Conservation (phyloP, 2,329 filamentous ascomycete species). For the Paecilomyces niveus region DNA sequence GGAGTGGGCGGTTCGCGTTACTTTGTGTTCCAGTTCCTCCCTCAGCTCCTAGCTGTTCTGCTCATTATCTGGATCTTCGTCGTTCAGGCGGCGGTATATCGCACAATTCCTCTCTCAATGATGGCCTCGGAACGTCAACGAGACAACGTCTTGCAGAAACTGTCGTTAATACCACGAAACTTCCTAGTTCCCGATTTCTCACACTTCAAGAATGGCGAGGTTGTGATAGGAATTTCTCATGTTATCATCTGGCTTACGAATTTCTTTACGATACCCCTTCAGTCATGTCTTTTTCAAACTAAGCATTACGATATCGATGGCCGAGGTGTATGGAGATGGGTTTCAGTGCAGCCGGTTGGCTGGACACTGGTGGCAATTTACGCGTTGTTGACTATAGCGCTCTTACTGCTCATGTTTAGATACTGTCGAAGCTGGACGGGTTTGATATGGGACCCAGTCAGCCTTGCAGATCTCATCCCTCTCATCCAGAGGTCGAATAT, state of each 20-base stretch:
- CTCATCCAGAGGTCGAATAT: conserved; percentile 76
- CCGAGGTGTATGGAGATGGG: conserved; percentile 65
- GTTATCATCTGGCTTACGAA: conserved; percentile 69
- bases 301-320: conserved; percentile 54
- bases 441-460: conserved; percentile 76
- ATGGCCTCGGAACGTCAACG: conserved; percentile 60
- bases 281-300: conserved; percentile 67
- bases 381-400: conserved; percentile 54
- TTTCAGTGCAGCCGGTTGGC: conserved; percentile 66
- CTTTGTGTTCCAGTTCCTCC: conserved; percentile 80
- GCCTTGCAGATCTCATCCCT: conserved; percentile 71
- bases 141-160: conserved; percentile 57
- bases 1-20: conserved; percentile 66
- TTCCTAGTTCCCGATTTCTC: conserved; percentile 62
- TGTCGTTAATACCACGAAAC: conserved; percentile 53
- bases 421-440: conserved; percentile 64
- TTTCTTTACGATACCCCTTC: conserved; percentile 68
- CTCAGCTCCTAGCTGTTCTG: conserved; percentile 65
- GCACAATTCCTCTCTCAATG: conserved; percentile 69
- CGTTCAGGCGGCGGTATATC: conserved; percentile 65
- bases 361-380: conserved; percentile 76
- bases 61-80: conserved; percentile 72
- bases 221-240: conserved; percentile 59
- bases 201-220: conserved; percentile 63
- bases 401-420: conserved; percentile 54